These are phyloP conservation scores for Claviceps spartinae DNA, from an alignment of 2,329 filamentous ascomycete species.

Conservation along the genomic window DNA sequence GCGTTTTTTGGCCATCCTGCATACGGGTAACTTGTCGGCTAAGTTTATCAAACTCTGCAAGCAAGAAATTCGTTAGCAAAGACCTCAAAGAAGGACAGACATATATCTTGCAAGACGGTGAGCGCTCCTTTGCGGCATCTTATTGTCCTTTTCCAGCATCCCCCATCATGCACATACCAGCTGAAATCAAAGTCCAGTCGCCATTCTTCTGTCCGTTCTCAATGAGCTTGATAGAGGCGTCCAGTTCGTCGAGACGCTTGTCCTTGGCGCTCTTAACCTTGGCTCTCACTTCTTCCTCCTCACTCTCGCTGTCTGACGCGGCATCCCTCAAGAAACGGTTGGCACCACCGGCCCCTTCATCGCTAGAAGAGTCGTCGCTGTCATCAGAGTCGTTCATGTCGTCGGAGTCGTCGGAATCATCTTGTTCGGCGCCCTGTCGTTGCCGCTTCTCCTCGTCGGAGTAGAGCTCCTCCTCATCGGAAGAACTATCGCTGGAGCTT, in stretches of 20 bases:
- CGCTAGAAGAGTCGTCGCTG: slow-evolving; percentile 43
- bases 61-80: slow-evolving; percentile 5
- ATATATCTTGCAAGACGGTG: not conserved
- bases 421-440: slow-evolving; percentile 24
- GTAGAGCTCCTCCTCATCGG: slow-evolving; percentile 94
- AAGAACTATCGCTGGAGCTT: slow-evolving; percentile 91
- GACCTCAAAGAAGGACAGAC: not conserved
- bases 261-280: slow-evolving; percentile 96
- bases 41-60: slow-evolving; percentile 80
- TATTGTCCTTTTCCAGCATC: not conserved
- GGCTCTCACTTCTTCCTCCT: slow-evolving; percentile 73
- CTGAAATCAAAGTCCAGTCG: slow-evolving; percentile 88
- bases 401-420: slow-evolving; percentile 23
- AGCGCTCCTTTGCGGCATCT: not conserved
- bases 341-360: slow-evolving; percentile 57
- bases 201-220: slow-evolving; percentile 96
- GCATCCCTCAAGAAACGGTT: slow-evolving; percentile 72
- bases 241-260: slow-evolving; percentile 89
- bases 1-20: slow-evolving; percentile 60
- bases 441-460: slow-evolving; percentile 28
- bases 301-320: slow-evolving; percentile 63
- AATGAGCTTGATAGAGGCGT: slow-evolving; percentile 77
- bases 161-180: slow-evolving; percentile 43
- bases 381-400: slow-evolving; percentile 36
- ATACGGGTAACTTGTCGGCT: slow-evolving; percentile 77